Conservation (phyloP, 2,329 filamentous ascomycete genomes). For the Simplicillium sp. region DNA sequence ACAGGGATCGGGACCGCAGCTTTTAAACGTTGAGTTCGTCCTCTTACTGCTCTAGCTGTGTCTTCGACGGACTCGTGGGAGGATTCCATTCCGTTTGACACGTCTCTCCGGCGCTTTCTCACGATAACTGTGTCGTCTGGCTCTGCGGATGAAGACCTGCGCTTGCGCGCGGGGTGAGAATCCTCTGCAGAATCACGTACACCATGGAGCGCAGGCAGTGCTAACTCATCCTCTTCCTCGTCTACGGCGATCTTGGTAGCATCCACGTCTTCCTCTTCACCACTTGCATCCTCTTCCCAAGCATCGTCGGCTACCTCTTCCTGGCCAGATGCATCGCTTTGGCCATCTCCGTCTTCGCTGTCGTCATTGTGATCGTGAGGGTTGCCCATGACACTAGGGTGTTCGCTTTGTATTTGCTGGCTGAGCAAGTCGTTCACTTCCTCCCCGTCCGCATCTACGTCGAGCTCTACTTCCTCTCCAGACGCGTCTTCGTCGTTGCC, state of each 20-base stretch:
- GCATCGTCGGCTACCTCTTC: conserved; percentile 42
- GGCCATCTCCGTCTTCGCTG: conserved; percentile 27
- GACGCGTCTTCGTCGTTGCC: conserved; percentile 28
- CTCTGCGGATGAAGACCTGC: conserved; percentile 68
- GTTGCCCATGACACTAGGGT: conserved; percentile 1
- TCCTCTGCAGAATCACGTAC: conserved; percentile 61
- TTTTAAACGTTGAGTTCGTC: too few species aligned
- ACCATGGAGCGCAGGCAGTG: background rate
- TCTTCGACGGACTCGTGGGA: conserved; percentile 22
- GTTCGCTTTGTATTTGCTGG: conserved; percentile 13
- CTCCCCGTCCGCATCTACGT: conserved; percentile 32
- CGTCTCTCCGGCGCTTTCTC: conserved; percentile 42
- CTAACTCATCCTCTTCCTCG: conserved; percentile 39
- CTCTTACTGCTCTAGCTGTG: too few species aligned
- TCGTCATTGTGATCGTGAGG: conserved; percentile 7
- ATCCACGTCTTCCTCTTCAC: conserved; percentile 37
- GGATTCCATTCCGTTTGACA: conserved; percentile 30
- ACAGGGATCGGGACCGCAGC: conserved; percentile 16
- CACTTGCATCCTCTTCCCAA: conserved; percentile 27
- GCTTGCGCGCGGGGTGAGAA: conserved; percentile 69
- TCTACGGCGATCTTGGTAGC: conserved; percentile 46
- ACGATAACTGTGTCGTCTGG: conserved; percentile 44
- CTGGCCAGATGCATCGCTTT: conserved; percentile 49
- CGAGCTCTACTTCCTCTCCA: conserved; percentile 27
- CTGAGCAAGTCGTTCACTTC: conserved; percentile 25